Conservation (phyloP, 2,329 filamentous ascomycete species). For the Massarina eburnea region DNA sequence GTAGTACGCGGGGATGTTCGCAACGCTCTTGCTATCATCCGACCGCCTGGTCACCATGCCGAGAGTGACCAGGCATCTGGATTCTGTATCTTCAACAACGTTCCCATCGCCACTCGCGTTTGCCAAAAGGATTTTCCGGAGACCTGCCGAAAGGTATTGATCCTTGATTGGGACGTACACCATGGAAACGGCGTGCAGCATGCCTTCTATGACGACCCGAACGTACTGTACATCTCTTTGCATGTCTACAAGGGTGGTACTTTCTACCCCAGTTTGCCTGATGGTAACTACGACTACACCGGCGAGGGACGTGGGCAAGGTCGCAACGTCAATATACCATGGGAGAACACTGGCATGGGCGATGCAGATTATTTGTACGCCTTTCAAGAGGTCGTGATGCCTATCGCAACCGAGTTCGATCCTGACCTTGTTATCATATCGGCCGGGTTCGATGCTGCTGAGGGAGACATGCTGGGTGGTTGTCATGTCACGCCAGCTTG, state of each 20-base stretch:
- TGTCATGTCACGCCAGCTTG: slow-evolving; percentile 90
- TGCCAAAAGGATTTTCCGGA: slow-evolving; percentile 82
- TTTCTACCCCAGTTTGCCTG: slow-evolving; percentile 74
- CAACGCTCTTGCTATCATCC: slow-evolving; percentile 93
- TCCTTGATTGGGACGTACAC: slow-evolving; percentile 85
- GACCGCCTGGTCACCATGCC: slow-evolving; percentile 93
- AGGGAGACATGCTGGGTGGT: slow-evolving; percentile 87
- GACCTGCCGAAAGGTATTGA: slow-evolving; percentile 81
- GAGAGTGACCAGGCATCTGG: slow-evolving; percentile 85
- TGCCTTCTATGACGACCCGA: slow-evolving; percentile 92
- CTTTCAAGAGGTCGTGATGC: slow-evolving; percentile 95
- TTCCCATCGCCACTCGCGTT: slow-evolving; percentile 85
- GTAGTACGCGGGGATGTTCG: slow-evolving; percentile 82
- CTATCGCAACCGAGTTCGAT: slow-evolving; percentile 88
- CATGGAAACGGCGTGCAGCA: slow-evolving; percentile 93
- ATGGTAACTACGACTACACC: slow-evolving; percentile 62
- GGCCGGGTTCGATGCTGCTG: slow-evolving; percentile 93
- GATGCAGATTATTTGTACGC: slow-evolving; percentile 97
- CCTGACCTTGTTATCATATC: slow-evolving; percentile 95
- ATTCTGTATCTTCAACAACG: slow-evolving; percentile 98
- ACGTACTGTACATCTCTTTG: slow-evolving; percentile 91
- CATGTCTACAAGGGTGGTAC: slow-evolving; percentile 82
- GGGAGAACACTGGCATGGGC: slow-evolving; percentile 75
- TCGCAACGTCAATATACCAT: slow-evolving; percentile 70
- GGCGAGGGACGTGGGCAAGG: slow-evolving; percentile 61